phyloP scores from a whole-genome alignment of 805 yeast species.

The Danielia reshetovae region DNA sequence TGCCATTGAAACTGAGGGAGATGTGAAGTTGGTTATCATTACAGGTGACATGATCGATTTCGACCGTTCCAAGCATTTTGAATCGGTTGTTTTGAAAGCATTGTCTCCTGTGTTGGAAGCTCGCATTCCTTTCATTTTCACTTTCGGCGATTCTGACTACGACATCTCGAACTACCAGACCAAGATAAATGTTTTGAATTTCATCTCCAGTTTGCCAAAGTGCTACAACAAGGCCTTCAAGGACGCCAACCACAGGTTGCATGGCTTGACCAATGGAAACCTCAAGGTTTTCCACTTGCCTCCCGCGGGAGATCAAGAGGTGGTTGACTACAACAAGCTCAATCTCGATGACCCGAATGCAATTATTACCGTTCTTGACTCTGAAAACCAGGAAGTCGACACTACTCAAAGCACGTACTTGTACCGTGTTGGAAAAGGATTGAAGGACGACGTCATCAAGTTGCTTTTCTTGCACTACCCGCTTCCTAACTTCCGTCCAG shows the following conservation, averaged over 20 bases:
- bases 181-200: conserved; percentile 19
- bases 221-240: conserved; percentile 26
- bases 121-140: conserved; percentile 30
- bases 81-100: conserved; percentile 27
- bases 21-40: conserved; percentile 33
- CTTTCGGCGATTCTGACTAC: conserved; percentile 37
- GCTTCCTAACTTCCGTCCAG: conserved; percentile 39
- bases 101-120: conserved; percentile 30
- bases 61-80: conserved; percentile 22
- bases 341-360: conserved; percentile 16
- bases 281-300: conserved; percentile 20
- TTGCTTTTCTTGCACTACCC: conserved; percentile 39
- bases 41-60: conserved; percentile 39
- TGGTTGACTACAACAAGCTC: conserved; percentile 6
- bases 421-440: conserved; percentile 21
- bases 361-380: conserved; percentile 32
- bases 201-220: conserved; percentile 32
- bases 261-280: conserved; percentile 38
- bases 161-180: conserved; percentile 6
- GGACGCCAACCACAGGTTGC: conserved; percentile 17
- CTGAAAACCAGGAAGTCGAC: conserved; percentile 24
- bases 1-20: conserved; percentile 24
- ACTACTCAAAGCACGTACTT: conserved; percentile 33
- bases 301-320: conserved; percentile 1
- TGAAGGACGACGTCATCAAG: conserved; percentile 17